Base-by-base conservation (phyloP, 179 eudicot genomes). In the Amaranthus tricolor region DNA sequence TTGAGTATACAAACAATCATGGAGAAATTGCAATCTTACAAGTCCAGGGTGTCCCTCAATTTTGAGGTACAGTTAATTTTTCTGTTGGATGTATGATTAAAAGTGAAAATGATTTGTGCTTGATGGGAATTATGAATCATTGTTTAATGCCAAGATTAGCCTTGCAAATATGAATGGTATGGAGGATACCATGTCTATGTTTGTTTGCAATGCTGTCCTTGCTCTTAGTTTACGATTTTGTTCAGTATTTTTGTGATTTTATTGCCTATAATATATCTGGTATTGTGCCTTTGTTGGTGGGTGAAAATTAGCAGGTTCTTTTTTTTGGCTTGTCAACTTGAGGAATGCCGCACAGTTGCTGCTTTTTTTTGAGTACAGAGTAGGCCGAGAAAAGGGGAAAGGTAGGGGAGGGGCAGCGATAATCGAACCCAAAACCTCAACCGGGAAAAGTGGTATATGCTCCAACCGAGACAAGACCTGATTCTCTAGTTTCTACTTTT, bases 21-120 rank as follows among this genome's bases (percentile, higher is more conserved):
- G 98, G 98, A 92, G 71, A 94, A 87, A 76, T 80, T 92, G 78
- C 98, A 94, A 76, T 94, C 98, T 44, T 94, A 94, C 71, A 94
- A 88, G 82, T 77, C 89, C 14, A 87, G 90, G 80, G 91, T 93
- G 47, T 85, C 94, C 9, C 89, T 94, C 31, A 92, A 77, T 82
- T 94, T 89, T 79, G 98, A 94, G 97, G 98, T 94, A 59, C n/a
- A 51, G 19, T 62, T 70, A 43, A 0, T 66, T 10, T 24, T 60
- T 14, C 54, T 20, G 11, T 20, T 77, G 24, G 54, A 19, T 47
- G 12, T 69, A 9, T 73, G 50, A 52, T 58, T n/a, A 11, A 61
- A 62, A 59, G 16, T 16, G 64, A 24, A 51, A 13, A 56, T 62
- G 44, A 15, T 0, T 15, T 43, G 14, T 70, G 60, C 49, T 51